Base-by-base conservation (phyloP, 768 basidiomycete species). In the Gloeopeniophorella convolvens region DNA sequence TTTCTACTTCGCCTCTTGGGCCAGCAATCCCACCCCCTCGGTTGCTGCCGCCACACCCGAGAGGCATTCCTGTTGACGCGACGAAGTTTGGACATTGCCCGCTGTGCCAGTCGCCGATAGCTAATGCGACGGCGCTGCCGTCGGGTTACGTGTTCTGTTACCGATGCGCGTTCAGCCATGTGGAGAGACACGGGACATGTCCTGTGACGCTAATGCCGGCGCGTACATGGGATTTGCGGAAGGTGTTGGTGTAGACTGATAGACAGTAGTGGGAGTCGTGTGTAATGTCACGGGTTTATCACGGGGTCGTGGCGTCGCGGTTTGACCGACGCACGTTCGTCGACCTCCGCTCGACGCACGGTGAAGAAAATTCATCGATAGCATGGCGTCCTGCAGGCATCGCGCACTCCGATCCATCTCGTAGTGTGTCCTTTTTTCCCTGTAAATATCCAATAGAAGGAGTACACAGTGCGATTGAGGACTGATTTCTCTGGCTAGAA, bases 111-210 rank as follows among this genome's bases (percentile, higher is more conserved):
- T 73, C 78, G 35, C 60, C 65, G 48, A 79, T 94, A 37, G 79
- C 79, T 63, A 96, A 96, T 62, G 89, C 93, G 39, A 94, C 91
- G 16, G 86, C 89, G 30, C 66, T 94, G 31, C 90, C 93, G 12
- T 90, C 88, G 35, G 93, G 93, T 45, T 97, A 94, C 72, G 89
- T 95, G 16, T 94, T 90, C 60, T 96, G 93, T 67, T 97, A 93
- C 65, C 80, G 86, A 30, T 96, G 94, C 69, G 87, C 85, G 48
- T 83, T 86, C 70, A 83, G 85, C 53, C 78, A 89, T 58, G 81
- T 94, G 30, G 81, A 87, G 67, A 79, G 78, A 62, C 70, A 83
- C 51, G 82, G 83, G 33, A 78, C 70, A 65, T 97, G 93, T 70
- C 93, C 93, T 52, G 81, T 97, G 59, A 95, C 93, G 48, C 76